A percentile compares a stretch with the other conserved stretches of the same genome.
Conservation (phyloP, 2,329 filamentous ascomycete species). For the Clonostachys sp. region DNA sequence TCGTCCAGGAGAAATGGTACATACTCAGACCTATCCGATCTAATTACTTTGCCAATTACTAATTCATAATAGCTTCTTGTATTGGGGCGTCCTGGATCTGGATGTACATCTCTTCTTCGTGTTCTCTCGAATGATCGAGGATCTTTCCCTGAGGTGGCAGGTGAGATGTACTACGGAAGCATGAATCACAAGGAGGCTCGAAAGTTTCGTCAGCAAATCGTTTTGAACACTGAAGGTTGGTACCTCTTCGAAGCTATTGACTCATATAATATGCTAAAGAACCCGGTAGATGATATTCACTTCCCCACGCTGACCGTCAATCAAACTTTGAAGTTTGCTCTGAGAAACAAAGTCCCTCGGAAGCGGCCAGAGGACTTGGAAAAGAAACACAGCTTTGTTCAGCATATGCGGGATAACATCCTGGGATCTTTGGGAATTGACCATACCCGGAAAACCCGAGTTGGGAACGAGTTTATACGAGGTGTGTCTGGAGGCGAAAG, state of each 20-base stretch:
- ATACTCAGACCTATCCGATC: background rate
- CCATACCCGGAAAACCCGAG: slow-evolving; percentile 57
- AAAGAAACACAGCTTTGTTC: slow-evolving; percentile 18
- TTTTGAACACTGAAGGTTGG: slow-evolving; percentile 22
- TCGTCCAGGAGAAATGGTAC: slow-evolving; percentile 34
- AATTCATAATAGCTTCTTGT: slow-evolving; percentile 16
- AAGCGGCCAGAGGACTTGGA: slow-evolving; percentile 37
- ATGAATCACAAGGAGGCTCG: slow-evolving; percentile 13
- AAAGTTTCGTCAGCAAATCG: slow-evolving; percentile 17
- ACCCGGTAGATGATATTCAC: slow-evolving; percentile 45
- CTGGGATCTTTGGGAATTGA: slow-evolving; percentile 59
- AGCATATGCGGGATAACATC: slow-evolving; percentile 21
- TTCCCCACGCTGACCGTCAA: slow-evolving; percentile 63
- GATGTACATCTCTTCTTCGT: slow-evolving; percentile 21
- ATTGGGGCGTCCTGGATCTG: slow-evolving; percentile 21
- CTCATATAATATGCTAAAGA: background rate
- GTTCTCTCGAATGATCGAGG: slow-evolving; percentile 19
- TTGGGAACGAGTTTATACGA: slow-evolving; percentile 63
- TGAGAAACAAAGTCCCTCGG: slow-evolving; percentile 55
- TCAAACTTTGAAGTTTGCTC: slow-evolving; percentile 59
- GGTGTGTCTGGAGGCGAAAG: slow-evolving; percentile 55
- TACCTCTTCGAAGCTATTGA: background rate
- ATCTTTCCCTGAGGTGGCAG: slow-evolving; percentile 16
- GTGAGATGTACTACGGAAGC: slow-evolving; percentile 16
- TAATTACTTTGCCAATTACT: background rate